Conservation (phyloP, 768 basidiomycete genomes). For the Daedaleopsis nitida region DNA sequence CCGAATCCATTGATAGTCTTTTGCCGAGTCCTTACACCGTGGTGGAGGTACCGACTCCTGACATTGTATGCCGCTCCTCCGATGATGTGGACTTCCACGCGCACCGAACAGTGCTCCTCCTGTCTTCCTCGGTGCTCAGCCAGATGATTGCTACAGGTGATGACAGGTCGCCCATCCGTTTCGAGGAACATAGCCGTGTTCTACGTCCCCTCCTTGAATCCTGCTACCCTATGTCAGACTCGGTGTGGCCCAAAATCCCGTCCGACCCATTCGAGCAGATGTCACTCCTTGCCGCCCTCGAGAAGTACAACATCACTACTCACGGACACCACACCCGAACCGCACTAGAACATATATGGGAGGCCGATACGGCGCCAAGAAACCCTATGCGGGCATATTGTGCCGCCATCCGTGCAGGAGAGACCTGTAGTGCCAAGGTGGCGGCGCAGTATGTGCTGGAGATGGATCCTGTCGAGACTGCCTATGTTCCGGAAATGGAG, state of each 20-base stretch:
- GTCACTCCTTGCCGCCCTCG: not conserved
- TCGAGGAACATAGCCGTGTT: not conserved
- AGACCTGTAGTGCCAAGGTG: not conserved
- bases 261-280: not conserved
- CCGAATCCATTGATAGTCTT: no score
- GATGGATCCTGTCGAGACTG: no score
- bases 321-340: not conserved
- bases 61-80: constrained; percentile 55
- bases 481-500: no score
- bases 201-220: not conserved
- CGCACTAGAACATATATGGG: no score
- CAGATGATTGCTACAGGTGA: not conserved
- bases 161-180: not conserved
- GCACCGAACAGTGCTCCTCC: constrained; percentile 35
- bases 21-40: not conserved
- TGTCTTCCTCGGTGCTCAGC: constrained; percentile 37
- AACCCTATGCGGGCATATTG: constrained; percentile 6
- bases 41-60: constrained; percentile 21
- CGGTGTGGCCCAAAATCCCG: not conserved
- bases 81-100: constrained; percentile 43
- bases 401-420: not conserved
- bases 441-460: not conserved
- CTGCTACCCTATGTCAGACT: not conserved
- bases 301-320: not conserved
- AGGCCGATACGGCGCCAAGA: not conserved